Evolutionary conservation across 2,329 filamentous ascomycete genomes (phyloP).

Genomic region (Neurospora sp.): DNA sequence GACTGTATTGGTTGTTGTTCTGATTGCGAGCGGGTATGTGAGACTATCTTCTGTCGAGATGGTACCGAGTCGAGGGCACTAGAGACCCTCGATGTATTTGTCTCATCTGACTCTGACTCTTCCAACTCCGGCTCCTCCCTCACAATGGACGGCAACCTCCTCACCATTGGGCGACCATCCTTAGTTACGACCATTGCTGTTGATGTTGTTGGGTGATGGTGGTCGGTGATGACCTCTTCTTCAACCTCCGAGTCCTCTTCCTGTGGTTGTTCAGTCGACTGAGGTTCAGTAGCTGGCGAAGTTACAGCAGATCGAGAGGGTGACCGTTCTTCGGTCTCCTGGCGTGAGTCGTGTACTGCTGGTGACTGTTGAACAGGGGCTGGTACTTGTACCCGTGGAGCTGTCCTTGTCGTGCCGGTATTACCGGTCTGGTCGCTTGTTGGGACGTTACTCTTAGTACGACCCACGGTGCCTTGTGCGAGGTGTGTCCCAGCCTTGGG

Average conservation of each 20-base stretch:
- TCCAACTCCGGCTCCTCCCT: slow-evolving; percentile 28
- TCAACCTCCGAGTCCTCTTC: background rate
- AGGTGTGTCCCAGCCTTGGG: slow-evolving; percentile 35
- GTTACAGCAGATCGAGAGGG: background rate
- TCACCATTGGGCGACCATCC: slow-evolving; percentile 7
- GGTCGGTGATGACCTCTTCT: background rate
- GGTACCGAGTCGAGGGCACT: slow-evolving; percentile 26
- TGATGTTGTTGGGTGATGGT: background rate
- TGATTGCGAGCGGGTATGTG: background rate
- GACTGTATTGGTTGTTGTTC: slow-evolving; percentile 3
- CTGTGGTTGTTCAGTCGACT: background rate
- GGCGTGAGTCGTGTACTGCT: background rate
- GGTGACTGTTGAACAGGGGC: slow-evolving; percentile 4
- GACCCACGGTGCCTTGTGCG: slow-evolving; percentile 42
- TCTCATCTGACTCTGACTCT: slow-evolving; percentile 11
- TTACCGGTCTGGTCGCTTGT: background rate
- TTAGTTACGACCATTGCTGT: slow-evolving; percentile 1
- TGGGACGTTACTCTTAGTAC: slow-evolving; percentile 31
- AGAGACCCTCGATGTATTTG: slow-evolving; percentile 8
- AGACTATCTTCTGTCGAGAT: slow-evolving; percentile 20
- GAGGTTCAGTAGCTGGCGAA: background rate
- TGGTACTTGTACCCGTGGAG: slow-evolving; percentile 1
- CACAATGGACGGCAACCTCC: slow-evolving; percentile 34
- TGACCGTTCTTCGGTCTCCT: background rate
- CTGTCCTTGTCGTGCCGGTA: background rate